Base-by-base conservation (phyloP, 441 rosid genomes). In the Rhodomyrtus psidioides region DNA sequence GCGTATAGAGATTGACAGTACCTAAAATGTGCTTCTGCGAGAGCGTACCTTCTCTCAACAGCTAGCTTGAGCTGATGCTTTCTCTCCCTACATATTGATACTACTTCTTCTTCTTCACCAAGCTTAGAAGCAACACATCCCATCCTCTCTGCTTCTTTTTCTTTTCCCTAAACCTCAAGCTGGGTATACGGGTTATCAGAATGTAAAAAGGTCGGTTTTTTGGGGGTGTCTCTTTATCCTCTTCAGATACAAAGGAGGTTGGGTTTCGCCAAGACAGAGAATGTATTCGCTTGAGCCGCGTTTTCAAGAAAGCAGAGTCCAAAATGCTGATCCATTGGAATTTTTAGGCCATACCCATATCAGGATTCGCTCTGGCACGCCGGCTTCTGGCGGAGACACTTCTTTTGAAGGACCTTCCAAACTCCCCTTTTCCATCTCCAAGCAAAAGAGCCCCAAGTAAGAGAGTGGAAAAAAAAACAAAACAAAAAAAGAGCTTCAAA, bases 91-190 rank as follows among this genome's bases (percentile, higher is more conserved):
- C 99, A 96, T 58, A 97, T 93, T 34, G 95, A 89, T 70, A 96
- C 98, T 54, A 93, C 98, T 86, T 93, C 95, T 92, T 96, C 96
- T 89, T 94, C 98, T 88, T 94, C 98, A 85, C 93, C 97, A 9
- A 95, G 91, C 90, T 90, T 97, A 19, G 98, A 96, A 70, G 98
- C 95, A 83, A 93, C 99, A 90, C 99, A 97, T n/a, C 99, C 99
- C 98, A 97, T 96, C 44, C 87, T 81, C 87, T 58, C n/a, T 74
- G 13, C 26, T 76, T 55, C 76, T 59, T n/a, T 56, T 51, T 34
- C 26, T 55, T 42, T 55, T n/a, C 21, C 15, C 59, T 70, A 39
- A 34, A 70, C 49, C 76, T 55, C 26, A 26, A 39, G 83, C 28
- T 12, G 57, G 83, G 82, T 28, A 30, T 17, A 28, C 10, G 59